These are phyloP conservation scores for Picea mariana DNA, from an alignment of 83 land plant genomes.

Conservation along the genomic window DNA sequence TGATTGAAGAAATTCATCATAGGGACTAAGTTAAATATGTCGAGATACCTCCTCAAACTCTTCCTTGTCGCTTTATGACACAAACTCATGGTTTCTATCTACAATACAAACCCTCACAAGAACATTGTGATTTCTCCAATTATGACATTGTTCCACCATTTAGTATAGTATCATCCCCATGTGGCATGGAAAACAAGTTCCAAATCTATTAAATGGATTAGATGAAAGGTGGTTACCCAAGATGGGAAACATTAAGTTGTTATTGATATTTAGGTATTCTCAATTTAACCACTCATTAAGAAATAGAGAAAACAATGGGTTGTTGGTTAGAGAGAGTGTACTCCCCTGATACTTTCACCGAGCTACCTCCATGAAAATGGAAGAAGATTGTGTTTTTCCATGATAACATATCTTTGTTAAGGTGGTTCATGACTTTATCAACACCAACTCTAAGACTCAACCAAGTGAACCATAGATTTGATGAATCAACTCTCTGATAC, in stretches of 20 bases:
- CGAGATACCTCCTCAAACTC: no score
- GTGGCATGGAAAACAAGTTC: neutral
- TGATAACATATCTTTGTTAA: neutral
- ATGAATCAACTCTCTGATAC: no score
- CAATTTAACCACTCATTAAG: neutral
- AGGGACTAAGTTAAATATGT: no score
- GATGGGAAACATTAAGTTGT: neutral
- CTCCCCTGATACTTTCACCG: neutral
- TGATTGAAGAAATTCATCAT: no score
- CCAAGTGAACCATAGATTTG: neutral
- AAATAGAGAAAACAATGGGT: neutral
- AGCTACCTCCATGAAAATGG: neutral
- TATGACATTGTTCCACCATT: no score
- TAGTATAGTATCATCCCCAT: no score
- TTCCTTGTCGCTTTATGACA: no score
- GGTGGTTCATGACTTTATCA: neutral
- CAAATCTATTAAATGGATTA: no score
- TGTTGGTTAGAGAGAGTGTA: neutral
- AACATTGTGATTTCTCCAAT: no score
- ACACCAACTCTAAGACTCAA: neutral
- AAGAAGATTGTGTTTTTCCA: neutral
- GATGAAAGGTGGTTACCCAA: neutral
- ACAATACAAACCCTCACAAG: no score
- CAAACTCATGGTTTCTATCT: no score
- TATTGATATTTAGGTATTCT: neutral